Conservation (phyloP, 1,284 basidiomycete species). For the Ceratobasidium sp. region DNA sequence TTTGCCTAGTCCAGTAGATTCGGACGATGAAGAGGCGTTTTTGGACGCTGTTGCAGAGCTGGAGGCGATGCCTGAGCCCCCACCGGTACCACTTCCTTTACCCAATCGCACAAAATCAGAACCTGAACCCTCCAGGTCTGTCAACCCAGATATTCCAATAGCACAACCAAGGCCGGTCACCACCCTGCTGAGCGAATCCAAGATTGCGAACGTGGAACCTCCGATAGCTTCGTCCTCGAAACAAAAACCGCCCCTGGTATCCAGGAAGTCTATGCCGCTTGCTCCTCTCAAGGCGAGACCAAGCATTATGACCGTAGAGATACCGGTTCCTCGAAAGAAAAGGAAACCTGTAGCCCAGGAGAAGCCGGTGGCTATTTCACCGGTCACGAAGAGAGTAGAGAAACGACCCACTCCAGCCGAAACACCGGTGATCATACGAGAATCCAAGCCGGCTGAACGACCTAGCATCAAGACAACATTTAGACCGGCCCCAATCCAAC, state of each 20-base stretch:
- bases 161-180: no score
- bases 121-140: not conserved
- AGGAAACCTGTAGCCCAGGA: not conserved
- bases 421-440: not conserved
- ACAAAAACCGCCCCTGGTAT: not conserved
- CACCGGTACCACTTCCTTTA: not conserved
- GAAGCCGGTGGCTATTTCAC: not conserved
- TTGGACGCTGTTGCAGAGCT: slow-evolving; percentile 23
- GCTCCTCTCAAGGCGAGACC: not conserved
- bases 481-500: not conserved
- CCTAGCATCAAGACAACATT: not conserved
- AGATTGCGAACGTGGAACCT: not conserved
- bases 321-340: not conserved
- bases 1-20: slow-evolving; percentile 31
- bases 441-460: not conserved
- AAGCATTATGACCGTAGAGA: slow-evolving; percentile 15
- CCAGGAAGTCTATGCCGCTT: slow-evolving; percentile 14
- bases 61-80: slow-evolving; percentile 6
- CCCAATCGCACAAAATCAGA: slow-evolving; percentile 7
- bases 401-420: not conserved
- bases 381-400: not conserved
- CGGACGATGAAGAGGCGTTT: slow-evolving; percentile 31
- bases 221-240: not conserved
- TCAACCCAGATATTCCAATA: no score
- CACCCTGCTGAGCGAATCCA: not conserved